Evolutionary conservation across 177 flowering plant genomes (phyloP), one percentile per base, ranked within the genome.

Genomic region (Vitis hybrid): DNA sequence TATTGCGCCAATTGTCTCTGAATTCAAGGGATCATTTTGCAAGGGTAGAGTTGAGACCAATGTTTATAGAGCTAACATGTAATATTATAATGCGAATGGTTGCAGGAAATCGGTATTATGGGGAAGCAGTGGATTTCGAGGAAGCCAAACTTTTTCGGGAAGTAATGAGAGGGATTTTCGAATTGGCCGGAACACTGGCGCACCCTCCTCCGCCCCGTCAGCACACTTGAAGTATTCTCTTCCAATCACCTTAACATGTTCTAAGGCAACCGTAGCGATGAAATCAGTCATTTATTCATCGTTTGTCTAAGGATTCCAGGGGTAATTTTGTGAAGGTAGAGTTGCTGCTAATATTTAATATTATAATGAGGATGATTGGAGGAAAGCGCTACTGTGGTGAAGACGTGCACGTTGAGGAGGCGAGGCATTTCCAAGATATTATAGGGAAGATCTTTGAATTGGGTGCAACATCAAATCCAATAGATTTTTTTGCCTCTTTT

Each of bases 11-110:
- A 7, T 65, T 84, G 13, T 62, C 63, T 2, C 54, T n/a, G 5
- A 19, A 15, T 6, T 34, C 63, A 3, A 3, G 12, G 1, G 56
- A 68, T 0, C 72, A 32, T 15, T 70, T 73, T 14, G 57, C 21
- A 1, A 70, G 67, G 59, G 79, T 80, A 30, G 78, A 78, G 6
- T n/a, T 87, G 58, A 79, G 73, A 9, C 57, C 81, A 1, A 54
- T n/a, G 70, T 65, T 85, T 2, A 45, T 55, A 3, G 79, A 77
- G 54, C 57, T 81, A 23, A 69, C 73, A 18, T 72, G 77, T 15
- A 82, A 85, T 49, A 57, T 75, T 1, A 64, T 80, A 23, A 73
- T 79, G 70, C 77, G 77, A 74, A 82, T 82, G 76, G 60, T 76
- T 3, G 76, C 79, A 1, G 87, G 87, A 52, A 86, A 79, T 70